A percentile compares a stretch with the other conserved stretches of the same genome.
These are phyloP conservation scores for Nannochloris sp. DNA, from an alignment of 139 green algal genomes.

Conservation along the genomic window DNA sequence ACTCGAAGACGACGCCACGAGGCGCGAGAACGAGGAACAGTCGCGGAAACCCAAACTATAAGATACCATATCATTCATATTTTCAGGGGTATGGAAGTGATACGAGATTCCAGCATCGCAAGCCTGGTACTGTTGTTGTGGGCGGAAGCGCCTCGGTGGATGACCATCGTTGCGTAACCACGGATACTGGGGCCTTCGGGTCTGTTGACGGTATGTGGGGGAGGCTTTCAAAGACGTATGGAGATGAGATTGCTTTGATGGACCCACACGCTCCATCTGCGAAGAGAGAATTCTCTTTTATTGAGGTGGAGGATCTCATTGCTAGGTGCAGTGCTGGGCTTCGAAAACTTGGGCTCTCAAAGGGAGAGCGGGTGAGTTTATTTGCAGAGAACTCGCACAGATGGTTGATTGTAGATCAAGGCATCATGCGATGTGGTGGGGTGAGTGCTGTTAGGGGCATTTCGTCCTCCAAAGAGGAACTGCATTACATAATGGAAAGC, in stretches of 20 bases:
- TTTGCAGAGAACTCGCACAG: slow-evolving; percentile 74
- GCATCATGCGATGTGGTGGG: slow-evolving; percentile 49
- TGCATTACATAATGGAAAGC: slow-evolving; percentile 70
- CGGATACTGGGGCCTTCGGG: background rate
- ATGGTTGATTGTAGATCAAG: slow-evolving; percentile 86
- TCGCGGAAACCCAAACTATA: slow-evolving; percentile 2
- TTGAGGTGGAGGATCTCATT: slow-evolving; percentile 25
- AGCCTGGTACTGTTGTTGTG: background rate
- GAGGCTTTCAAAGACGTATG: slow-evolving; percentile 22
- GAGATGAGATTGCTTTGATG: slow-evolving; percentile 27
- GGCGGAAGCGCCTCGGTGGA: background rate
- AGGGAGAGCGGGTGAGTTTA: slow-evolving; percentile 45
- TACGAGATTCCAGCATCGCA: too few species aligned
- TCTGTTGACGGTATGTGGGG: slow-evolving; percentile 13
- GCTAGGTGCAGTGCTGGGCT: slow-evolving; percentile 44
- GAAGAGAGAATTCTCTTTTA: slow-evolving; percentile 7
- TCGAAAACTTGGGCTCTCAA: slow-evolving; percentile 31
- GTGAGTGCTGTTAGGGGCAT: slow-evolving; percentile 41
- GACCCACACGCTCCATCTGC: slow-evolving; percentile 46
- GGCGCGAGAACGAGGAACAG: background rate
- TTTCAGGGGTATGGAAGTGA: too few species aligned
- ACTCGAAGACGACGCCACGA: background rate
- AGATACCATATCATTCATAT: background rate
- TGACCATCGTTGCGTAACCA: background rate
- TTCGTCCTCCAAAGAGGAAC: slow-evolving; percentile 45